These are phyloP conservation scores for Sechiopsis laciniata DNA, from an alignment of 306 rosid genomes.

Conservation along the genomic window DNA sequence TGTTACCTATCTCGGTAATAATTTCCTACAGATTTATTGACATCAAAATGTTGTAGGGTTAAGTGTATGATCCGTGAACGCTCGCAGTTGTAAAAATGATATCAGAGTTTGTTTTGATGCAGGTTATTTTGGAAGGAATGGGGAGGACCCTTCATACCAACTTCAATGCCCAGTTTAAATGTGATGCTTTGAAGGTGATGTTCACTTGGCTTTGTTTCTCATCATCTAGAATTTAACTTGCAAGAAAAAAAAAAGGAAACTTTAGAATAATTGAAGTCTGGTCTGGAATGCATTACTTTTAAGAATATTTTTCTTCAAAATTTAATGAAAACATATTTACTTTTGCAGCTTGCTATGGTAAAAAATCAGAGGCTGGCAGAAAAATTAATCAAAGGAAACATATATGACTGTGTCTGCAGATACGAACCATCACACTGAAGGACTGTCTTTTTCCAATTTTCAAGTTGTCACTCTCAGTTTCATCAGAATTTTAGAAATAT, in stretches of 20 bases:
- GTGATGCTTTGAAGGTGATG: slow-evolving; percentile 83
- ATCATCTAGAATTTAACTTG: background rate
- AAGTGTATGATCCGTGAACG: too few relatives aligned
- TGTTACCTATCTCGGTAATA: too few relatives aligned
- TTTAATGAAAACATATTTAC: background rate
- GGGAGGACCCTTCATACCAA: slow-evolving; percentile 92
- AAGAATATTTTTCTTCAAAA: background rate
- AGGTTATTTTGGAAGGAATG: slow-evolving; percentile 98
- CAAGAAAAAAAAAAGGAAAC: background rate
- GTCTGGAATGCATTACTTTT: background rate
- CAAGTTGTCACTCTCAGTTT: background rate
- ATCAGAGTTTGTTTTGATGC: slow-evolving; percentile 27
- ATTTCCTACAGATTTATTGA: too few relatives aligned
- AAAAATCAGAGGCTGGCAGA: slow-evolving; percentile 96
- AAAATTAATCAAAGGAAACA: slow-evolving; percentile 71
- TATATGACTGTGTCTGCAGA: slow-evolving; percentile 79
- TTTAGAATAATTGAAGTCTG: background rate
- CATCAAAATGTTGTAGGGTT: too few relatives aligned
- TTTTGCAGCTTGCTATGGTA: slow-evolving; percentile 96
- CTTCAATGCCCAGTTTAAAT: slow-evolving; percentile 75
- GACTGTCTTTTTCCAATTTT: slow-evolving; percentile 13
- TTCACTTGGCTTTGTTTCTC: slow-evolving; percentile 17
- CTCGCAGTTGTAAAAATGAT: too few relatives aligned
- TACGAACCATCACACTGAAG: slow-evolving; percentile 64
- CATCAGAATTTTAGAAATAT: slow-evolving; percentile 5